Evolutionary conservation across 768 basidiomycete genomes (phyloP).

Genomic region (Leucogyrophana mollusca): DNA sequence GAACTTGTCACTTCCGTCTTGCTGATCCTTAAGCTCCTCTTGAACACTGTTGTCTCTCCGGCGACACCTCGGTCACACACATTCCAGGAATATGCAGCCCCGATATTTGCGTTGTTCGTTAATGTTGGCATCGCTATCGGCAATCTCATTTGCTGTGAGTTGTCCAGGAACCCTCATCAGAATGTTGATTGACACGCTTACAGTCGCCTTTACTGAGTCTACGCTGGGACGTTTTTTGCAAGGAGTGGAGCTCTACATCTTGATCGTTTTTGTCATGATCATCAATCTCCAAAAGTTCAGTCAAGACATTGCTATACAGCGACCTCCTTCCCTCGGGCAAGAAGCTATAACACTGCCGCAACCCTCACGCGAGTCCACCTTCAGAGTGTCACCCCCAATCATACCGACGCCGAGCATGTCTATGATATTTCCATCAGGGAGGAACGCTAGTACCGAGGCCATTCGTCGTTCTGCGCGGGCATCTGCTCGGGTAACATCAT

Average conservation of each 20-base stretch:
- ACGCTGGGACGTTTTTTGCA: slow-evolving; percentile 66
- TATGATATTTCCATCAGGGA: slow-evolving; percentile 9
- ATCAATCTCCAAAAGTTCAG: slow-evolving; percentile 27
- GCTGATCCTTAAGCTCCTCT: slow-evolving; percentile 60
- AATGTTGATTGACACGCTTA: slow-evolving; percentile 7
- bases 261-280: slow-evolving; percentile 58
- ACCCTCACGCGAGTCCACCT: slow-evolving; percentile 23
- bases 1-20: slow-evolving; percentile 58
- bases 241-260: slow-evolving; percentile 60
- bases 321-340: not conserved
- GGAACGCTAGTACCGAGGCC: slow-evolving; percentile 8
- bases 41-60: slow-evolving; percentile 53
- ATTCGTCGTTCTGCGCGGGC: slow-evolving; percentile 14
- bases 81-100: slow-evolving; percentile 44
- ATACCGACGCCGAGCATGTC: slow-evolving; percentile 27
- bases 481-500: slow-evolving; percentile 35
- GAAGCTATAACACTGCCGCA: slow-evolving; percentile 19
- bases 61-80: slow-evolving; percentile 39
- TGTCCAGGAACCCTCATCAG: slow-evolving; percentile 3
- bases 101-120: slow-evolving; percentile 52
- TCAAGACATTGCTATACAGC: slow-evolving; percentile 1
- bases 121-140: slow-evolving; percentile 54
- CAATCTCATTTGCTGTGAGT: slow-evolving; percentile 58
- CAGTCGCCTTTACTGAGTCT: slow-evolving; percentile 71
- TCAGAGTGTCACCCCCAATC: slow-evolving; percentile 18